phyloP scores from a whole-genome alignment of 2,329 filamentous ascomycete species.

The Sporothrix curviconia region DNA sequence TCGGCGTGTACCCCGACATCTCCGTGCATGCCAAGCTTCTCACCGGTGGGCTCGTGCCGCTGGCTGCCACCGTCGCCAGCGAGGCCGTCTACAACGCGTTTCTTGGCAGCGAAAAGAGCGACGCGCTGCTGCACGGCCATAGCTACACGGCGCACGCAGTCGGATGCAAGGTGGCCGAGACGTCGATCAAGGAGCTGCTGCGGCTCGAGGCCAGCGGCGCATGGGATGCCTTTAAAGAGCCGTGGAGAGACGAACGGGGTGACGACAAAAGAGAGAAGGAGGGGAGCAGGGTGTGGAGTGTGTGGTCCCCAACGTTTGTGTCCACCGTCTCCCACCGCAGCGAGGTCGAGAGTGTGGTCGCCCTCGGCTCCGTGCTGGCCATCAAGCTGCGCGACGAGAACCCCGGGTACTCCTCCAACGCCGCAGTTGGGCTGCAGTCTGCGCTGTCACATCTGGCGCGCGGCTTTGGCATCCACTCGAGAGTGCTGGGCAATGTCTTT shows the following conservation, averaged over 20 bases:
- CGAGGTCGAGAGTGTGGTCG: constrained; percentile 59
- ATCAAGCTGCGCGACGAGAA: neutral
- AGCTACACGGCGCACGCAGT: constrained; percentile 82
- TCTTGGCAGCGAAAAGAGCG: constrained; percentile 63
- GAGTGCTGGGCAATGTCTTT: constrained; percentile 5
- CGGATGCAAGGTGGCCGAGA: constrained; percentile 71
- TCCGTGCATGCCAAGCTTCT: constrained; percentile 77
- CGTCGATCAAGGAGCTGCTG: constrained; percentile 54
- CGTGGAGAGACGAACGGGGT: constrained; percentile 1
- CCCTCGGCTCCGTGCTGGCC: constrained; percentile 67
- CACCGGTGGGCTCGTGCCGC: constrained; percentile 70
- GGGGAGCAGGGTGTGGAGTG: neutral
- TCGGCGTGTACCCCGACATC: constrained; percentile 64
- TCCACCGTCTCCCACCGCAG: constrained; percentile 48
- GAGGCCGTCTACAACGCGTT: constrained; percentile 68
- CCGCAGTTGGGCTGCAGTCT: neutral
- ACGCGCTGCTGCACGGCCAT: constrained; percentile 75
- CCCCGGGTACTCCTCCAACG: neutral
- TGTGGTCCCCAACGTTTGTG: constrained; percentile 59
- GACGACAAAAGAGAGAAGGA: neutral
- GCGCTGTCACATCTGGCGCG: neutral
- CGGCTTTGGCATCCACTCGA: neutral
- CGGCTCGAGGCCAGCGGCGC: constrained; percentile 47
- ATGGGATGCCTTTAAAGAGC: constrained; percentile 50
- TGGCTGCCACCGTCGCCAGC: constrained; percentile 70